Evolutionary conservation across 768 basidiomycete genomes (phyloP).

Genomic region (Rhodotorula paludigena): DNA sequence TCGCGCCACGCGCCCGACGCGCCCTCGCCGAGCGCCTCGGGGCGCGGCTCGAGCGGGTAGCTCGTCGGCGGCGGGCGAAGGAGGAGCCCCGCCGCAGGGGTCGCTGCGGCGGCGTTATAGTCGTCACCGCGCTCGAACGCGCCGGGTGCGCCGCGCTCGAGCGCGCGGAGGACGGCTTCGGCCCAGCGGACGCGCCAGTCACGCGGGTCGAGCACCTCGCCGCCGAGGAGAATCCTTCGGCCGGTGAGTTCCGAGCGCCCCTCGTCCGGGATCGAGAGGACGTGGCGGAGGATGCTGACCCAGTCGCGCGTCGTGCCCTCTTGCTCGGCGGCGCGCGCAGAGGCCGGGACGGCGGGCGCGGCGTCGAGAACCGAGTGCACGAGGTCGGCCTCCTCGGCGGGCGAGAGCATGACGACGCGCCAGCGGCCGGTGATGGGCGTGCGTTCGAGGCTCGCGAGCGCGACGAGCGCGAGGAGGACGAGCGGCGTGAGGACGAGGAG

Average conservation of each 20-base stretch:
- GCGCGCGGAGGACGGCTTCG: constrained; percentile 63
- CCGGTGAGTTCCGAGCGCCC: constrained; percentile 21
- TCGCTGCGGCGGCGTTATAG: too few species aligned
- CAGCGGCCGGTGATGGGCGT: constrained; percentile 40
- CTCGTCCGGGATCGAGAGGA: constrained; percentile 37
- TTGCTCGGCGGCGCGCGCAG: background rate
- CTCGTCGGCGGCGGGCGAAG: constrained; percentile 52
- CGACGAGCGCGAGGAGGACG: constrained; percentile 34
- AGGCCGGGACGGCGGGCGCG: background rate
- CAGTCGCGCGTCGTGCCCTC: constrained; percentile 36
- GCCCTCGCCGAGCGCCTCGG: constrained; percentile 9
- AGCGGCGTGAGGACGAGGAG: constrained; percentile 34
- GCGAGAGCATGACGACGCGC: constrained; percentile 38
- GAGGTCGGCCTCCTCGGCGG: constrained; percentile 38
- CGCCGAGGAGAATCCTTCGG: constrained; percentile 38
- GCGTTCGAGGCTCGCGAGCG: constrained; percentile 30
- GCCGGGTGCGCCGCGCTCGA: constrained; percentile 59
- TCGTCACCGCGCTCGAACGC: constrained; percentile 53
- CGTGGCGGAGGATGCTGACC: constrained; percentile 37
- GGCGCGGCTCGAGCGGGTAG: constrained; percentile 21
- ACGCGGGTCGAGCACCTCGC: constrained; percentile 58
- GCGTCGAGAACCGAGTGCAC: constrained; percentile 29
- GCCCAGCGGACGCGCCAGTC: constrained; percentile 96
- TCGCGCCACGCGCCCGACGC: constrained; percentile 33
- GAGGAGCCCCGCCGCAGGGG: too few species aligned